phyloP scores from a whole-genome alignment of 768 basidiomycete genomes.

The Mycena venus region DNA sequence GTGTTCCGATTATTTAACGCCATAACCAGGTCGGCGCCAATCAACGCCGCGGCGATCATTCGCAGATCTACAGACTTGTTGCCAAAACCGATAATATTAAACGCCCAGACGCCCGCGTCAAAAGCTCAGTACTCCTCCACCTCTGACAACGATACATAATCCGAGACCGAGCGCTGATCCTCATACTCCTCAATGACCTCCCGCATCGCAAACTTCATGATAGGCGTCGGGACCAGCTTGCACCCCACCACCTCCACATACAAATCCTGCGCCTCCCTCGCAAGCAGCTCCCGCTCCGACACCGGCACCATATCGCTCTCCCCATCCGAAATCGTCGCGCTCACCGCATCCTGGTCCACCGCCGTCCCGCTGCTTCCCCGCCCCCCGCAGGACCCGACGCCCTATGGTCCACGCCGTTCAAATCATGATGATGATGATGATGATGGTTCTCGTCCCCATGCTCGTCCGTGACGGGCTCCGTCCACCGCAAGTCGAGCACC shows the following conservation, averaged over 20 bases:
- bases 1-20: neutral
- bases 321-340: conserved; percentile 1
- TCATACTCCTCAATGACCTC: conserved; percentile 89
- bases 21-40: neutral
- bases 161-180: conserved; percentile 79
- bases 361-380: conserved; percentile 57
- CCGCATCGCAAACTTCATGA: conserved; percentile 88
- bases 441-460: conserved; percentile 48
- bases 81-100: too few species aligned
- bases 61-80: too few species aligned
- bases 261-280: conserved; percentile 67
- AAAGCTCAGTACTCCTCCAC: conserved; percentile 19
- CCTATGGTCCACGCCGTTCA: too few species aligned
- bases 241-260: conserved; percentile 77
- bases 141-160: conserved; percentile 84
- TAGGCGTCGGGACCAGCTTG: conserved; percentile 83
- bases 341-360: conserved; percentile 50
- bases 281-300: conserved; percentile 58
- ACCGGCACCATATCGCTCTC: conserved; percentile 45
- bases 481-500: conserved; percentile 84
- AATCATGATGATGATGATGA: too few species aligned
- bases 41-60: too few species aligned
- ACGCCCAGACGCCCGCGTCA: neutral
- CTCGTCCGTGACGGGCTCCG: conserved; percentile 75
- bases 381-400: conserved; percentile 29